Conservation (phyloP, 768 basidiomycete genomes). For the Dentipellis sp. region DNA sequence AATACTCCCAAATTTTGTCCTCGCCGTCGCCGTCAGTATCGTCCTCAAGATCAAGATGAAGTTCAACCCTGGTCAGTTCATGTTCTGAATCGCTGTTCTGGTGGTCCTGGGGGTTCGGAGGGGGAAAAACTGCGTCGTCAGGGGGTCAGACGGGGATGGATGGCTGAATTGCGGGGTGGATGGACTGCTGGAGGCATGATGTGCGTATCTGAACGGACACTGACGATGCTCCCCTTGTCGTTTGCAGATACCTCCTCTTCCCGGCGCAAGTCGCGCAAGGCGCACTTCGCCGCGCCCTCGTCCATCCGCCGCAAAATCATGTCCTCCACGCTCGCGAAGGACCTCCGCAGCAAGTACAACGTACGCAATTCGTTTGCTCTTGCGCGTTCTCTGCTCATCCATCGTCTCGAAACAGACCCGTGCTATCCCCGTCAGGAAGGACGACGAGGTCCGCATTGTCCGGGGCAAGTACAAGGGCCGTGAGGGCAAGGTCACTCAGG, state of each 20-base stretch:
- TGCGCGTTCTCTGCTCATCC: slow-evolving; percentile 3
- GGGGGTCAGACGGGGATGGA: slow-evolving; percentile 41
- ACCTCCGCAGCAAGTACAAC: slow-evolving; percentile 85
- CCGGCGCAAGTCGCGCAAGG: slow-evolving; percentile 97
- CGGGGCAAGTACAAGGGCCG: slow-evolving; percentile 98
- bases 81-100: slow-evolving; percentile 15
- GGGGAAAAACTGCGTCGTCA: slow-evolving; percentile 20
- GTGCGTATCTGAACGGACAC: slow-evolving; percentile 24
- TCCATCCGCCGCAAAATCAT: slow-evolving; percentile 95
- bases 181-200: slow-evolving; percentile 7
- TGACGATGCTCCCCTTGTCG: slow-evolving; percentile 1
- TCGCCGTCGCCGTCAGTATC: slow-evolving; percentile 41
- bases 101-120: slow-evolving; percentile 15
- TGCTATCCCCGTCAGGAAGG: slow-evolving; percentile 92
- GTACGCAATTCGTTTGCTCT: slow-evolving; percentile 36
- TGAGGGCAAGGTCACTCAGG: slow-evolving; percentile 96
- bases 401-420: slow-evolving; percentile 46
- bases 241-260: slow-evolving; percentile 76
- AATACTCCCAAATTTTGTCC: slow-evolving; percentile 7
- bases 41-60: slow-evolving; percentile 64
- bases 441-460: slow-evolving; percentile 95
- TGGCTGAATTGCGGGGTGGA: slow-evolving; percentile 22
- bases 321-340: slow-evolving; percentile 93
- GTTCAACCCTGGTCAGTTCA: slow-evolving; percentile 70
- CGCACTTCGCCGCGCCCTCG: slow-evolving; percentile 93